Percentiles rank a stretch among this genome's conserved stretches.
These are phyloP conservation scores for Agapanthus africanus DNA, from an alignment of 106 monocot genomes.

Conservation along the genomic window DNA sequence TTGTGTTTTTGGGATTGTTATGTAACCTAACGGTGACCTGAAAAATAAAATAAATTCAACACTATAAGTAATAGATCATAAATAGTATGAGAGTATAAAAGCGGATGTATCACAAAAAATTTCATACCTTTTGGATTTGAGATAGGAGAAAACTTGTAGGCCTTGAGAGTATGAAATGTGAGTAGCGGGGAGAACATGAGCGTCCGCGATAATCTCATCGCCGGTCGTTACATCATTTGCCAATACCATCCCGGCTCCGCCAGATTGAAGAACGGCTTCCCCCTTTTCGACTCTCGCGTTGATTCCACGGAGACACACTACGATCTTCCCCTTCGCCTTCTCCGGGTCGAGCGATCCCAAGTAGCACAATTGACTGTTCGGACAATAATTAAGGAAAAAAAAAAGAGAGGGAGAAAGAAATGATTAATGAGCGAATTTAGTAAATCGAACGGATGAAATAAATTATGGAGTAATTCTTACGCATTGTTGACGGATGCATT, in stretches of 20 bases:
- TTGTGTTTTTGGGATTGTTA: constrained; percentile 29
- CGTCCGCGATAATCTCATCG: constrained; percentile 28
- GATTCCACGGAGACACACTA: constrained; percentile 19
- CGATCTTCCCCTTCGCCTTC: constrained; percentile 41
- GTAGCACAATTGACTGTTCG: constrained; percentile 19
- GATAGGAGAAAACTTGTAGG: constrained; percentile 23
- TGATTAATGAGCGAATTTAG: too few relatives aligned
- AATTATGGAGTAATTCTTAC: too few relatives aligned
- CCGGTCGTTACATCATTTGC: constrained; percentile 20
- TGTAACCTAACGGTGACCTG: constrained; percentile 30
- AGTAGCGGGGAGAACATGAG: constrained; percentile 31
- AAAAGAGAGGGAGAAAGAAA: not conserved
- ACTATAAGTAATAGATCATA: not conserved
- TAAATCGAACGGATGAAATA: too few relatives aligned
- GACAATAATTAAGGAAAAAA: not conserved
- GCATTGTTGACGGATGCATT: constrained; percentile 12
- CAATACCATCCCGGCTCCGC: constrained; percentile 36
- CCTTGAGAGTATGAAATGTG: constrained; percentile 32
- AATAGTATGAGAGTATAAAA: not conserved
- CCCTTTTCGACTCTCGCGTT: constrained; percentile 26
- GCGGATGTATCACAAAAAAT: not conserved
- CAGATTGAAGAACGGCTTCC: constrained; percentile 15
- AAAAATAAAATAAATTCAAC: not conserved
- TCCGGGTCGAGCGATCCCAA: constrained; percentile 18
- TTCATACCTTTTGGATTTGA: constrained; percentile 28